Percentiles rank a stretch among this genome's conserved stretches.
Conservation (phyloP, 805 yeast genomes). For the Metschnikowia kofuensis region DNA sequence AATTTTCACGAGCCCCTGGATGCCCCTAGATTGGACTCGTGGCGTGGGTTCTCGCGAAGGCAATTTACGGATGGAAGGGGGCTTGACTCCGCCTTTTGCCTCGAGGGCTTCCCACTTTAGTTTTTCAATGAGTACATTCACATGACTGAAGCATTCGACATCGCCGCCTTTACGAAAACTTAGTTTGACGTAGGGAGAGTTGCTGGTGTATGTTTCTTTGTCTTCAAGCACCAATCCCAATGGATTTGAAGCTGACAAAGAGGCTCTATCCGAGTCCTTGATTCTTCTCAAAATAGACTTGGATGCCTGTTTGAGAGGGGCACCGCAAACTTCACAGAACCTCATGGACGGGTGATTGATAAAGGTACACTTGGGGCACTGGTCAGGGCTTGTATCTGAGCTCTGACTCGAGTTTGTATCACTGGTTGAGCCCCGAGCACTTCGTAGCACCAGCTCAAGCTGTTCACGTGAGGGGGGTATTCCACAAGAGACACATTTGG, state of each 20-base stretch:
- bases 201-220: slow-evolving; percentile 32
- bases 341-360: slow-evolving; percentile 75
- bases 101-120: slow-evolving; percentile 47
- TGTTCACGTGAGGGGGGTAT: slow-evolving; percentile 22
- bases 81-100: slow-evolving; percentile 23
- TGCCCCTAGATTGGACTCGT: slow-evolving; percentile 45
- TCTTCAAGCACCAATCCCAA: slow-evolving; percentile 28
- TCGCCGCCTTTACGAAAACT: slow-evolving; percentile 79
- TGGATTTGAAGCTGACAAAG: slow-evolving; percentile 10
- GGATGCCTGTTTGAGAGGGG: slow-evolving; percentile 21
- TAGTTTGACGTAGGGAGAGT: slow-evolving; percentile 50
- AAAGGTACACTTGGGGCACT: slow-evolving; percentile 68
- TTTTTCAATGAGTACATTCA: slow-evolving; percentile 41
- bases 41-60: slow-evolving; percentile 13
- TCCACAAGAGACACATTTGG: slow-evolving; percentile 41
- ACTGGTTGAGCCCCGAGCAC: background rate
- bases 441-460: slow-evolving; percentile 3
- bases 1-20: slow-evolving; percentile 62
- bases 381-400: slow-evolving; percentile 19
- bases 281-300: slow-evolving; percentile 3
- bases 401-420: slow-evolving; percentile 1
- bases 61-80: slow-evolving; percentile 27
- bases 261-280: slow-evolving; percentile 7
- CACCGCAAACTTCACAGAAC: slow-evolving; percentile 87
- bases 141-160: slow-evolving; percentile 45